Evolutionary conservation across 106 monocot species (phyloP).

Genomic region (Hemerocallis citrina): DNA sequence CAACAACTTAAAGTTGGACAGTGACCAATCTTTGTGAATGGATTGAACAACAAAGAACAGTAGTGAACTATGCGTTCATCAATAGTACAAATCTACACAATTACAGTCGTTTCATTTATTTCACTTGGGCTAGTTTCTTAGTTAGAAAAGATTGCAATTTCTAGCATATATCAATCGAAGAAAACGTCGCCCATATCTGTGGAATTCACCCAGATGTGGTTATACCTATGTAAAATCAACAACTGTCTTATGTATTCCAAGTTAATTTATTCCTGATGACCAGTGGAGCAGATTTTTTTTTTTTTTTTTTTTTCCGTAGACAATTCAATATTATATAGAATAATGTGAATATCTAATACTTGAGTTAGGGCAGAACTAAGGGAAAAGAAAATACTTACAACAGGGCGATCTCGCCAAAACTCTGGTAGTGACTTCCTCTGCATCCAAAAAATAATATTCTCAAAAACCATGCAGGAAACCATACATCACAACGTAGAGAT

Average conservation of each 20-base stretch:
- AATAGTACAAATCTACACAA: too few species aligned
- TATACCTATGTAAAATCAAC: not conserved
- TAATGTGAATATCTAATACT: not conserved
- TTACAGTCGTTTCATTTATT: not conserved
- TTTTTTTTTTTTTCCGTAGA: too few species aligned
- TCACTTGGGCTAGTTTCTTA: not conserved
- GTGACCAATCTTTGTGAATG: not conserved
- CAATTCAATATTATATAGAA: not conserved
- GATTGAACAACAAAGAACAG: too few species aligned
- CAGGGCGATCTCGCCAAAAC: slow-evolving; percentile 94
- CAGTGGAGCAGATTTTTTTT: too few species aligned
- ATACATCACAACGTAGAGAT: not conserved
- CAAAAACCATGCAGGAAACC: not conserved
- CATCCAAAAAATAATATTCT: slow-evolving; percentile 6
- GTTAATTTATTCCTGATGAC: not conserved
- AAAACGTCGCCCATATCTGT: not conserved
- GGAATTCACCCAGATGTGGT: not conserved
- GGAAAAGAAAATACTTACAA: slow-evolving; percentile 49
- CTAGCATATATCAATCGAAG: not conserved
- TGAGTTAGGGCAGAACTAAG: not conserved
- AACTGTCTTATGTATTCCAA: not conserved
- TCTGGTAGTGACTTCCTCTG: slow-evolving; percentile 92
- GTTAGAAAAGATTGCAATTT: not conserved
- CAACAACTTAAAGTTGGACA: not conserved
- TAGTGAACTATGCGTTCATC: too few species aligned